These are phyloP conservation scores for Penicillium chermesinum DNA, from an alignment of 495 filamentous ascomycete species.

Conservation along the genomic window DNA sequence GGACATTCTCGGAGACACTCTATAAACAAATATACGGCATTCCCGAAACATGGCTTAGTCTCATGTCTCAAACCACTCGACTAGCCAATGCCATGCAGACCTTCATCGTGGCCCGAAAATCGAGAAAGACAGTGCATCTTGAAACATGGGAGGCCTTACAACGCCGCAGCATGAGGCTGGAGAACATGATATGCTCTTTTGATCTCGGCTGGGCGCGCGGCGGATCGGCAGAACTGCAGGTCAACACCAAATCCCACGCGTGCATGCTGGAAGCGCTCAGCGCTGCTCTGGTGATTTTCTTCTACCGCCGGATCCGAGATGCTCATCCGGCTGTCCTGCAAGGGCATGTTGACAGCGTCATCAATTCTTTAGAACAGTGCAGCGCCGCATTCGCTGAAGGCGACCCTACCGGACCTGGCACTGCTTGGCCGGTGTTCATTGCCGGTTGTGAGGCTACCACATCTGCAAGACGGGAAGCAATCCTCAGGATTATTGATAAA, in stretches of 20 bases:
- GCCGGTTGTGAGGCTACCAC: slow-evolving; percentile 33
- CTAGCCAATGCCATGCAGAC: slow-evolving; percentile 32
- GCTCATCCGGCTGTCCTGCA: slow-evolving; percentile 28
- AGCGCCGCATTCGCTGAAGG: slow-evolving; percentile 14
- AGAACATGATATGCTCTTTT: slow-evolving; percentile 34
- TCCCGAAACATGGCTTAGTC: slow-evolving; percentile 33
- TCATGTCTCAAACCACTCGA: slow-evolving; percentile 32
- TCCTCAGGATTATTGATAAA: slow-evolving; percentile 20
- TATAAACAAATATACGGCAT: slow-evolving; percentile 35
- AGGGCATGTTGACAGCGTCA: slow-evolving; percentile 30
- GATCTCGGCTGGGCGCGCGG: slow-evolving; percentile 12
- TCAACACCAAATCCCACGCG: slow-evolving; percentile 13
- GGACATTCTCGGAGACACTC: slow-evolving; percentile 26
- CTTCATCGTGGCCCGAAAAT: slow-evolving; percentile 15
- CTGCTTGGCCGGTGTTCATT: slow-evolving; percentile 32
- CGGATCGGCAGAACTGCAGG: slow-evolving; percentile 6
- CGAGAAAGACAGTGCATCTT: slow-evolving; percentile 8
- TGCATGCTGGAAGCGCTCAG: slow-evolving; percentile 28
- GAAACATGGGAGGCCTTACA: slow-evolving; percentile 30
- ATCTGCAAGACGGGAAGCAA: slow-evolving; percentile 12
- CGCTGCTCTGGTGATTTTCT: slow-evolving; percentile 30
- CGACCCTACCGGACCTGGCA: slow-evolving; percentile 20
- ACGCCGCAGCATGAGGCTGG: slow-evolving; percentile 25
- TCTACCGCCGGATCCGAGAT: slow-evolving; percentile 28
- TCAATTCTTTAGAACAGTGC: slow-evolving; percentile 22